Percentiles rank a stretch among this genome's conserved stretches.
These are phyloP conservation scores for Dryas alaskensis DNA, from an alignment of 306 rosid species.

Conservation along the genomic window DNA sequence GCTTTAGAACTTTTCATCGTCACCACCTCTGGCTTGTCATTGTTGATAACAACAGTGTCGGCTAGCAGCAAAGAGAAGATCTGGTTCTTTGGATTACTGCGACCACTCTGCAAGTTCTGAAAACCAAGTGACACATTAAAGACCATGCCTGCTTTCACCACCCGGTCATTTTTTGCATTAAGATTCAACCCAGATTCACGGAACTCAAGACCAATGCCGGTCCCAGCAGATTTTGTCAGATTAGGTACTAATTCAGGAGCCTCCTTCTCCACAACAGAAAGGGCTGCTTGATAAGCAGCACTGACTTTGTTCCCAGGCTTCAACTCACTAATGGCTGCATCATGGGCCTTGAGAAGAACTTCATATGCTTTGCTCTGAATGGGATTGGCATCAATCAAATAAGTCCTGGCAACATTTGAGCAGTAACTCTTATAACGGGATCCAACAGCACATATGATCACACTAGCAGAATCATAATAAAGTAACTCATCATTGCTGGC, in stretches of 20 bases:
- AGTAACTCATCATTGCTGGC: constrained; percentile 86
- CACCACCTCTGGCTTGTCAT: constrained; percentile 66
- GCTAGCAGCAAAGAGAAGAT: constrained; percentile 78
- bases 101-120: constrained; percentile 63
- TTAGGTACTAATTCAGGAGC: constrained; percentile 66
- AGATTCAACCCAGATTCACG: constrained; percentile 90
- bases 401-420: constrained; percentile 81
- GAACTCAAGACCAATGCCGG: constrained; percentile 92
- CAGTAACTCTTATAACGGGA: constrained; percentile 92
- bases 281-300: constrained; percentile 73
- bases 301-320: constrained; percentile 65
- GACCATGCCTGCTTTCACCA: constrained; percentile 78
- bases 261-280: constrained; percentile 75
- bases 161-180: constrained; percentile 73
- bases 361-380: constrained; percentile 82
- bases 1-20: constrained; percentile 71
- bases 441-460: constrained; percentile 87
- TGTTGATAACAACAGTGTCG: constrained; percentile 65
- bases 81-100: constrained; percentile 47
- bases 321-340: constrained; percentile 64
- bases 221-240: constrained; percentile 86
- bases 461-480: constrained; percentile 79
- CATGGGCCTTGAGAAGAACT: constrained; percentile 86
- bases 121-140: constrained; percentile 87
- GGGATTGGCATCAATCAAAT: constrained; percentile 84